These are phyloP conservation scores for Penicillium salamii DNA, from an alignment of 495 filamentous ascomycete species.

Conservation along the genomic window DNA sequence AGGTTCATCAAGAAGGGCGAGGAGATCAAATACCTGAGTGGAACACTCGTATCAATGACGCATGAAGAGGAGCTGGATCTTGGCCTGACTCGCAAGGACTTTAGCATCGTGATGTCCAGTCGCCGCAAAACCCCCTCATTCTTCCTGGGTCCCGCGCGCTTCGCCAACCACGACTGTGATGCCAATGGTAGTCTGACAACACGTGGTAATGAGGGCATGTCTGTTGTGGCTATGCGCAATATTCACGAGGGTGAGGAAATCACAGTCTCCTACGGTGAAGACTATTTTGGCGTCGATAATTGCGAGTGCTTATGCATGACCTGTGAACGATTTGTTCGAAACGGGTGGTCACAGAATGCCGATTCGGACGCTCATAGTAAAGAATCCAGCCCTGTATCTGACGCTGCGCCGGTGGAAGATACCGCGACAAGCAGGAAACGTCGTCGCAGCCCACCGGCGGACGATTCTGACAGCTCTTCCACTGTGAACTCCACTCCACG, in stretches of 20 bases:
- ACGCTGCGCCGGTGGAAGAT: slow-evolving; percentile 16
- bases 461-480: slow-evolving; percentile 30
- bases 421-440: slow-evolving; percentile 38
- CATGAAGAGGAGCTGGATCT: slow-evolving; percentile 83
- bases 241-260: slow-evolving; percentile 91
- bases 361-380: slow-evolving; percentile 39
- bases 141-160: slow-evolving; percentile 91
- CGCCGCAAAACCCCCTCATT: slow-evolving; percentile 82
- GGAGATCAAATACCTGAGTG: slow-evolving; percentile 83
- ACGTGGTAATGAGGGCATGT: slow-evolving; percentile 78
- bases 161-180: slow-evolving; percentile 96
- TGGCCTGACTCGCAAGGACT: slow-evolving; percentile 77
- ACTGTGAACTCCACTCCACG: slow-evolving; percentile 28
- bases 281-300: slow-evolving; percentile 94
- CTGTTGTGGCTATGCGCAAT: slow-evolving; percentile 73
- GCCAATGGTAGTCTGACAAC: slow-evolving; percentile 87
- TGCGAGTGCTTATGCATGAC: slow-evolving; percentile 90
- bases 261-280: slow-evolving; percentile 89
- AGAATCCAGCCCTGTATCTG: slow-evolving; percentile 35
- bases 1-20: slow-evolving; percentile 75
- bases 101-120: slow-evolving; percentile 93
- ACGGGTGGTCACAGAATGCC: slow-evolving; percentile 69
- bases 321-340: slow-evolving; percentile 71
- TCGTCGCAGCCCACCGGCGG: slow-evolving; percentile 35
- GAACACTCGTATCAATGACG: slow-evolving; percentile 86